Conservation (phyloP, 805 yeast genomes). For the Candida tallmaniae region DNA sequence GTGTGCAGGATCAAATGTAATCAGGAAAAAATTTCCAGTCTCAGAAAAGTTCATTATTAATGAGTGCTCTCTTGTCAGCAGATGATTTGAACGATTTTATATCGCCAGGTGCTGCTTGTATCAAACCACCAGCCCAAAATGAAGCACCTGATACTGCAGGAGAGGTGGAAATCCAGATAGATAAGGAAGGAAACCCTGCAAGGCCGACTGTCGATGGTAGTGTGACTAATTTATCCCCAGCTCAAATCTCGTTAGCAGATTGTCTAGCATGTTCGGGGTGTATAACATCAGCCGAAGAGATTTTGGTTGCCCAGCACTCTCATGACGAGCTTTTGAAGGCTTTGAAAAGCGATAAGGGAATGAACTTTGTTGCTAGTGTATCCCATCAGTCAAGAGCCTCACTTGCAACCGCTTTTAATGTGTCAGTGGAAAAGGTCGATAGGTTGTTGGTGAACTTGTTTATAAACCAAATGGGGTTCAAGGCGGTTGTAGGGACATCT, state of each 20-base stretch:
- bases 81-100: slow-evolving; percentile 94
- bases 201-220: slow-evolving; percentile 60
- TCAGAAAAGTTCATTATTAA: slow-evolving; percentile 17
- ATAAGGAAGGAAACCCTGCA: slow-evolving; percentile 58
- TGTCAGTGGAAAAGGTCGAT: slow-evolving; percentile 57
- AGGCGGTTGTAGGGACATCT: slow-evolving; percentile 77
- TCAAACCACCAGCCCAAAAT: slow-evolving; percentile 53
- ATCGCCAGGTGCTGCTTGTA: slow-evolving; percentile 90
- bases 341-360: slow-evolving; percentile 29
- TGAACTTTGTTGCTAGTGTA: slow-evolving; percentile 66
- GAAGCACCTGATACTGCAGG: slow-evolving; percentile 20
- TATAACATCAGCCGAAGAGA: slow-evolving; percentile 95
- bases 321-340: slow-evolving; percentile 71
- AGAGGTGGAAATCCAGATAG: slow-evolving; percentile 55
- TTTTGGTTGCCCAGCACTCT: slow-evolving; percentile 84
- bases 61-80: slow-evolving; percentile 87
- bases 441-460: slow-evolving; percentile 55
- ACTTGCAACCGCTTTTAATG: slow-evolving; percentile 60
- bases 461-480: slow-evolving; percentile 58
- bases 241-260: slow-evolving; percentile 85
- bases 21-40: background rate
- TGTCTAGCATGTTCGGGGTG: slow-evolving; percentile 97
- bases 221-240: slow-evolving; percentile 56
- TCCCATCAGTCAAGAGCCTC: slow-evolving; percentile 87
- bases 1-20: background rate